These are phyloP conservation scores for Groenewaldozyma tartarivorans DNA, from an alignment of 805 yeast genomes.

Conservation along the genomic window DNA sequence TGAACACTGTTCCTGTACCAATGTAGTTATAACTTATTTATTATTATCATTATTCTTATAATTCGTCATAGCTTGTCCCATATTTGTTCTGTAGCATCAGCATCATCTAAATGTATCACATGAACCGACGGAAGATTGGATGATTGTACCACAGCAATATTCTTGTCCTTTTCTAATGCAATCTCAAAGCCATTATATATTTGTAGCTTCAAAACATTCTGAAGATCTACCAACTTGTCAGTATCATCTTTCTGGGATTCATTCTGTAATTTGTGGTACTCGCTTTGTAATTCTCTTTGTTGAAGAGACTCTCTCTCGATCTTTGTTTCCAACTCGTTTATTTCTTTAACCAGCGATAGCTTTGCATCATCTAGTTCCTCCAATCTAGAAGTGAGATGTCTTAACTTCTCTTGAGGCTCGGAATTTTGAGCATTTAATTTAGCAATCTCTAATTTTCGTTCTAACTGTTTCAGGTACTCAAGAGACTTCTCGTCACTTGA, in stretches of 20 bases:
- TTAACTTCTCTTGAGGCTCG: background rate
- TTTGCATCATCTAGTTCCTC: constrained; percentile 20
- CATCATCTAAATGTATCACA: constrained; percentile 27
- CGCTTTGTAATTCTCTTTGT: constrained; percentile 14
- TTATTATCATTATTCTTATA: background rate
- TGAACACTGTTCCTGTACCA: constrained; percentile 45
- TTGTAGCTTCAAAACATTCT: constrained; percentile 17
- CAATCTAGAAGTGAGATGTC: constrained; percentile 11
- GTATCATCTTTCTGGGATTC: constrained; percentile 11
- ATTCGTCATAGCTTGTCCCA: constrained; percentile 44
- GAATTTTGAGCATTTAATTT: constrained; percentile 7
- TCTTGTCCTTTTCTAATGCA: constrained; percentile 11
- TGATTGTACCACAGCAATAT: constrained; percentile 17
- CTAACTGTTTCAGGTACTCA: constrained; percentile 12
- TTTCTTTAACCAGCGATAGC: constrained; percentile 20
- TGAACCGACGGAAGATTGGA: constrained; percentile 13
- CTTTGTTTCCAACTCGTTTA: constrained; percentile 21
- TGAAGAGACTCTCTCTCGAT: constrained; percentile 13
- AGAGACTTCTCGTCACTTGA: constrained; percentile 10
- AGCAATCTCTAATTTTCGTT: constrained; percentile 19
- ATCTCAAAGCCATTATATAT: constrained; percentile 20
- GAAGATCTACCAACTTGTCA: constrained; percentile 10
- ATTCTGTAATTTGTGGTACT: constrained; percentile 13
- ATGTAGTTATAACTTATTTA: constrained; percentile 21
- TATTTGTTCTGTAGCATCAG: constrained; percentile 58